A percentile compares a stretch with the other conserved stretches of the same genome.
Conservation (phyloP, 1,139 yeast species). For the Saccharomycopsis hybrid region DNA sequence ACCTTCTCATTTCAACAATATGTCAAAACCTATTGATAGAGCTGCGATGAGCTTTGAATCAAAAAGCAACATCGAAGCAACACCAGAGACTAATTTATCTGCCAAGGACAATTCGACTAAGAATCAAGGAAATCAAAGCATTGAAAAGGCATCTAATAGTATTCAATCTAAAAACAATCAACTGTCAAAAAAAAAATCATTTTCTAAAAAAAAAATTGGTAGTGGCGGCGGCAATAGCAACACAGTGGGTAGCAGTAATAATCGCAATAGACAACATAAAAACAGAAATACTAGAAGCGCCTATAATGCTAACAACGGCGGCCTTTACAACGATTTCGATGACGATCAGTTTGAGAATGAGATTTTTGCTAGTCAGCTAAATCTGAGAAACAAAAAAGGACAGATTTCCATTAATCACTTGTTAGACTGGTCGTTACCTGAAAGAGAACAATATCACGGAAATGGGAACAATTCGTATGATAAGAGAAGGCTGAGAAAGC, state of each 20-base stretch:
- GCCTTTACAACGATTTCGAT: neutral
- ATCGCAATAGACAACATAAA: neutral
- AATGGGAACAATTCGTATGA: neutral
- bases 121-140: too few species aligned
- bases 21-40: too few species aligned
- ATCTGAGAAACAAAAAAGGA: slow-evolving; percentile 31
- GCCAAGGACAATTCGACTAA: too few species aligned
- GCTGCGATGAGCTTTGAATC: neutral
- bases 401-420: slow-evolving; percentile 59
- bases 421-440: slow-evolving; percentile 55
- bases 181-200: neutral
- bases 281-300: neutral
- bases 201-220: neutral
- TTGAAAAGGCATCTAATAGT: too few species aligned
- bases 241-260: neutral
- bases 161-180: neutral
- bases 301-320: neutral
- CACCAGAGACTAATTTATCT: too few species aligned
- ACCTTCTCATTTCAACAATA: too few species aligned
- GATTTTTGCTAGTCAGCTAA: neutral
- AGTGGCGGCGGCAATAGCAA: neutral
- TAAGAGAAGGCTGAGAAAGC: slow-evolving; percentile 8
- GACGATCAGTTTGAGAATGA: slow-evolving; percentile 1
- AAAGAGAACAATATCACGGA: slow-evolving; percentile 29
- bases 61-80: neutral